phyloP scores from a whole-genome alignment of 768 basidiomycete species.

The Kwoniella europaea region DNA sequence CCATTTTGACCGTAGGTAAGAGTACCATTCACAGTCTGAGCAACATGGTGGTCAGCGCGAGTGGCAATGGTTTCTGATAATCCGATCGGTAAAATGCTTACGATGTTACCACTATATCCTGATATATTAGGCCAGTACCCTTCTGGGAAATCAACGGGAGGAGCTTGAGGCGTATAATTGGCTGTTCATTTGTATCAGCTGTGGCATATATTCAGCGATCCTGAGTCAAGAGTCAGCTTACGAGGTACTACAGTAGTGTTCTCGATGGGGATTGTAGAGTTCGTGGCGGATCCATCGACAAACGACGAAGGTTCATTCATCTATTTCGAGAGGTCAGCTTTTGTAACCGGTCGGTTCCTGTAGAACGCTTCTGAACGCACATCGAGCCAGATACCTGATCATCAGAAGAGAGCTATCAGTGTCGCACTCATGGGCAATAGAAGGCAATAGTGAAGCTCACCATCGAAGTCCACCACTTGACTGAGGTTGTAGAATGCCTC shows the following conservation, averaged over 20 bases:
- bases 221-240: too few species aligned
- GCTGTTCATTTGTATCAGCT: constrained; percentile 16
- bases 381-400: constrained; percentile 65
- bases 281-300: constrained; percentile 62
- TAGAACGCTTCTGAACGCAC: constrained; percentile 15
- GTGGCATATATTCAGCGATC: too few species aligned
- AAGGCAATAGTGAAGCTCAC: constrained; percentile 16
- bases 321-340: constrained; percentile 52
- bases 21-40: constrained; percentile 16
- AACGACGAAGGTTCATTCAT: constrained; percentile 74
- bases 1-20: constrained; percentile 23
- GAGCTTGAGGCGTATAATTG: constrained; percentile 18
- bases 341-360: background rate
- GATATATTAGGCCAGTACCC: constrained; percentile 24
- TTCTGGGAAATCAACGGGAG: constrained; percentile 20
- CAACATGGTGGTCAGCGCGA: too few species aligned
- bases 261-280: constrained; percentile 23
- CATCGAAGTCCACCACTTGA: constrained; percentile 64
- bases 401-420: background rate
- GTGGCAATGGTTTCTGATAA: too few species aligned
- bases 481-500: constrained; percentile 63
- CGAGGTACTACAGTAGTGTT: constrained; percentile 21
- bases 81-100: too few species aligned
- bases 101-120: constrained; percentile 18
- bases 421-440: background rate